Evolutionary conservation across 1,139 yeast genomes (phyloP).

Genomic region (Suhomyces wounanorum): DNA sequence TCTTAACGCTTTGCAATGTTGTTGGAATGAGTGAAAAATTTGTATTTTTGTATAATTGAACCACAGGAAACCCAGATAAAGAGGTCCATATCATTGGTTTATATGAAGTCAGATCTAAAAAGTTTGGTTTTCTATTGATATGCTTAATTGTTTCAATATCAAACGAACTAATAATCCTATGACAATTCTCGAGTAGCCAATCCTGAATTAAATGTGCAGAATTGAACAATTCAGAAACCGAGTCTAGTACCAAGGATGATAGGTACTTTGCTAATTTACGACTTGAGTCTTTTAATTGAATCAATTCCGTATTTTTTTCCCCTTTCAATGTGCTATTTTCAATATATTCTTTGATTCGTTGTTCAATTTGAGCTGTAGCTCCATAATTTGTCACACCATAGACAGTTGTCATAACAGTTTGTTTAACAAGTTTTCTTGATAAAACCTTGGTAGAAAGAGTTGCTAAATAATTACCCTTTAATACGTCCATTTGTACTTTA

Average conservation of each 20-base stretch:
- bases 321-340: constrained; percentile 11
- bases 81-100: constrained; percentile 50
- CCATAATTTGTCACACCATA: constrained; percentile 49
- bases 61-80: constrained; percentile 44
- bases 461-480: constrained; percentile 15
- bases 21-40: constrained; percentile 22
- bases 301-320: neutral
- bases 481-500: constrained; percentile 21
- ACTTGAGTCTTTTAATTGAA: neutral
- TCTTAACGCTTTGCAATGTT: constrained; percentile 28
- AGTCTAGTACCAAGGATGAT: constrained; percentile 30
- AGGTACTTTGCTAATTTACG: constrained; percentile 25
- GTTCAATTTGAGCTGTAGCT: constrained; percentile 35
- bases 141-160: constrained; percentile 23
- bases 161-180: constrained; percentile 32
- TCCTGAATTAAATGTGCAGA: constrained; percentile 39
- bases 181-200: constrained; percentile 39
- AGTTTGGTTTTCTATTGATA: constrained; percentile 17
- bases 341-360: constrained; percentile 26
- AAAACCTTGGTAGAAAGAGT: constrained; percentile 23
- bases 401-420: constrained; percentile 52
- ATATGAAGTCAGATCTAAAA: constrained; percentile 21
- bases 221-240: constrained; percentile 37
- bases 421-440: constrained; percentile 40
- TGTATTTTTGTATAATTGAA: constrained; percentile 36